Base-by-base conservation (phyloP, 148 eudicot genomes). In the Rhododendron ovatum region DNA sequence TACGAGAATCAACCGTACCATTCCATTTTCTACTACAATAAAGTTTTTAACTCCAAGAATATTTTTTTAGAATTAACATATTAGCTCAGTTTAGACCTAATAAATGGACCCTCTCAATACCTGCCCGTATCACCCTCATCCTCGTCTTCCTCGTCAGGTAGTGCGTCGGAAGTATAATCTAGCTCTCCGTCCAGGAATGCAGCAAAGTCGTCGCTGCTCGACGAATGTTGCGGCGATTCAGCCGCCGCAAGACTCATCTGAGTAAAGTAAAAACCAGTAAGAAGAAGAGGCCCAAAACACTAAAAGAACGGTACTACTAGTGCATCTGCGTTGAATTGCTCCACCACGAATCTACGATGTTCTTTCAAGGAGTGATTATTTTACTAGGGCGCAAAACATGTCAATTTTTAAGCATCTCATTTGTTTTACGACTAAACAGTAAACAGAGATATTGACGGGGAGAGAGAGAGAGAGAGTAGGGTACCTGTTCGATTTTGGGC, bases 171-270 rank as follows among this genome's bases (percentile, higher is more conserved):
- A 10, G 88, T 81, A 71, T 87, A 83, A 79, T 90, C 94, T 57
- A 96, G 71, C 87, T 94, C 98, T 1, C 91, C 94, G 50, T 94
- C 98, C 33, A 95, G 92, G 84, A 92, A 26, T 3, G 95, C 92
- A 8, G 94, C 93, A 39, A 96, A 95, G 86, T 96, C 99, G 35
- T 93, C 98, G 28, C 95, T 94, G 84, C 98, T 94, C 18, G 98
- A 96, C 12, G 96, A 95, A 85, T 87, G 87, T 0, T 88, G 86
- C 0, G 96, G 96, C 24, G 98, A 95, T 82, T 96, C 96, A 9
- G 90, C 83, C 28, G 90, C 85, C 28, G 83, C 94, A 35, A 94
- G 84, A 88, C 96, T 96, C 98, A 94, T 96, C 95, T 96, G 89
- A 41, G 1, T 2, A 26, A 67, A n/a, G 1, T 3, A 55, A 22